Conservation (phyloP, 2,329 filamentous ascomycete species). For the Lasiodiplodia gonubiensis region DNA sequence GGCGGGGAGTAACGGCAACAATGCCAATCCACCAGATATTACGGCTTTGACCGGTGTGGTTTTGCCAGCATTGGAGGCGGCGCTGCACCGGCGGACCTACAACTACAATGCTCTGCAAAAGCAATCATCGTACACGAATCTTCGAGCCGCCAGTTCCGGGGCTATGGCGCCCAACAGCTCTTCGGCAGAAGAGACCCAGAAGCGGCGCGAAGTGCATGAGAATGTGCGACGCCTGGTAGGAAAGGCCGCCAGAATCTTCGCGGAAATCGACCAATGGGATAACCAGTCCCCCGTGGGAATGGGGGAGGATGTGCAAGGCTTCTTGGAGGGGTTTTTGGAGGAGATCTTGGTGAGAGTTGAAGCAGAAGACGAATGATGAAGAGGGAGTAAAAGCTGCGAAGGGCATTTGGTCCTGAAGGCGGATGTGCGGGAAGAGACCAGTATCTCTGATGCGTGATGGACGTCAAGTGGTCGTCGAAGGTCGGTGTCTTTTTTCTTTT, state of each 20-base stretch:
- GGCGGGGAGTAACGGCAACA: background rate
- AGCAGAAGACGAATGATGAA: conserved; percentile 70
- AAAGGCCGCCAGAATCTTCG: conserved; percentile 82
- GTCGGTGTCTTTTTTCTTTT: background rate
- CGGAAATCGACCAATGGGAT: conserved; percentile 89
- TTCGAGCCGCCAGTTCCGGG: background rate
- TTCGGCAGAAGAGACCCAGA: conserved; percentile 35
- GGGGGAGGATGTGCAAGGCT: conserved; percentile 86
- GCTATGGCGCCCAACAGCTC: background rate
- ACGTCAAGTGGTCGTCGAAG: background rate
- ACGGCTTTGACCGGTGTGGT: conserved; percentile 91
- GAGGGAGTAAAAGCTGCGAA: background rate
- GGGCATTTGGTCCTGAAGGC: background rate
- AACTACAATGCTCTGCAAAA: conserved; percentile 63
- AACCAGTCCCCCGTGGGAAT: conserved; percentile 87
- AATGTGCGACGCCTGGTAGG: conserved; percentile 80
- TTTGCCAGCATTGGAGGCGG: conserved; percentile 88
- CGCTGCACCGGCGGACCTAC: conserved; percentile 76
- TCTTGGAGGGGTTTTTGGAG: conserved; percentile 89
- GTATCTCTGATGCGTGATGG: background rate
- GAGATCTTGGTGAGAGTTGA: conserved; percentile 93
- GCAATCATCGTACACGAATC: conserved; percentile 27
- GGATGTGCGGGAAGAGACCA: background rate
- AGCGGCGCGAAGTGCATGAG: conserved; percentile 72
- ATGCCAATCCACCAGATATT: conserved; percentile 63